phyloP scores from a whole-genome alignment of 2,329 filamentous ascomycete genomes.

The Trichoderma guizhouense region DNA sequence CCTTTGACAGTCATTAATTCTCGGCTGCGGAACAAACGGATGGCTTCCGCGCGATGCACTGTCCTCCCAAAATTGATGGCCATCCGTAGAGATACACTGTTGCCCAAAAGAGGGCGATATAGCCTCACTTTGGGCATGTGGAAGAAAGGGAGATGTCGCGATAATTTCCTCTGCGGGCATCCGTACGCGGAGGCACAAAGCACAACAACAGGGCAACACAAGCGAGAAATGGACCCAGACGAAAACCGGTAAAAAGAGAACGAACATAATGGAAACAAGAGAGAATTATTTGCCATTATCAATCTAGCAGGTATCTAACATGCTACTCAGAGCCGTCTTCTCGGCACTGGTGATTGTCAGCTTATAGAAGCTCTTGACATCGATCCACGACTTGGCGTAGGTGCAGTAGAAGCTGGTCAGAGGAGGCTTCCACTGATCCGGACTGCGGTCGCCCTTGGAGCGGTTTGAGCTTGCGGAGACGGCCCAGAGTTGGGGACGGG shows the following conservation, averaged over 20 bases:
- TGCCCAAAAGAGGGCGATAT: background rate
- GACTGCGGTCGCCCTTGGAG: conserved; percentile 67
- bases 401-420: conserved; percentile 69
- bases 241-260: background rate
- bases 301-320: conserved; percentile 32
- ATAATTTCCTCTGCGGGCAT: background rate
- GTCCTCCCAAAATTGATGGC: background rate
- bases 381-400: conserved; percentile 73
- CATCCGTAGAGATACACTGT: background rate
- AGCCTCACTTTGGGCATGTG: background rate
- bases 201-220: background rate
- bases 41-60: background rate
- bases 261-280: background rate
- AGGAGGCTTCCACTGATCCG: conserved; percentile 74
- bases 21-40: conserved; percentile 14
- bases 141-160: background rate
- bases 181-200: background rate
- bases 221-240: background rate
- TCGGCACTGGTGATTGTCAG: conserved; percentile 69
- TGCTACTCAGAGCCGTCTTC: conserved; percentile 60
- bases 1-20: background rate
- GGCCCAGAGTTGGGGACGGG: conserved; percentile 71
- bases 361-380: conserved; percentile 70
- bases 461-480: conserved; percentile 77
- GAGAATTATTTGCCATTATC: background rate